phyloP scores from a whole-genome alignment of 2,329 filamentous ascomycete species.

The Neopestalotiopsis clavispora region DNA sequence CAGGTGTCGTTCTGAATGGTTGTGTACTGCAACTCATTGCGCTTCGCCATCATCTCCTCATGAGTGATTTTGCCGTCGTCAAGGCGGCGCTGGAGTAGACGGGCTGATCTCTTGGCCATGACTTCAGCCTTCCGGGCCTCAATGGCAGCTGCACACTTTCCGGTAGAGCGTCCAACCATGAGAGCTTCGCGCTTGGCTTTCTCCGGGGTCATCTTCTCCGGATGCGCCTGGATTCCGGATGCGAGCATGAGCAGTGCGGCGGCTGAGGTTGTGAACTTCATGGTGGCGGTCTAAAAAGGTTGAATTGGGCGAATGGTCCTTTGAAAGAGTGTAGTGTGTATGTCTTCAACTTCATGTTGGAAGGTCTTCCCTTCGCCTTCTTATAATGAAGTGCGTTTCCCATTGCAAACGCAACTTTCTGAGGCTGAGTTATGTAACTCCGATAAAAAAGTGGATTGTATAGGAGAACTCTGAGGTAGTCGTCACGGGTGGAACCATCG shows the following conservation, averaged over 20 bases:
- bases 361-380: neutral
- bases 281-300: neutral
- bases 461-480: neutral
- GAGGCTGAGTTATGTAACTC: neutral
- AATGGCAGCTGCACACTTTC: slow-evolving; percentile 15
- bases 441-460: neutral
- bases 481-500: neutral
- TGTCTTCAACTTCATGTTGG: neutral
- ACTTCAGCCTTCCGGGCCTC: slow-evolving; percentile 8
- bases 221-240: slow-evolving; percentile 1
- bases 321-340: neutral
- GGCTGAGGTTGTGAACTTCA: neutral
- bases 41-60: neutral
- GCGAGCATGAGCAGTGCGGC: neutral
- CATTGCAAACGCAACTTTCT: neutral
- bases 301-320: neutral
- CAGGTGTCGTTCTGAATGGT: slow-evolving; percentile 16
- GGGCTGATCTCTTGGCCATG: slow-evolving; percentile 5
- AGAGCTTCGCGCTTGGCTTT: slow-evolving; percentile 16
- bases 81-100: slow-evolving; percentile 1
- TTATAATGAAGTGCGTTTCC: neutral
- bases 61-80: neutral
- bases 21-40: slow-evolving; percentile 14
- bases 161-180: slow-evolving; percentile 11
- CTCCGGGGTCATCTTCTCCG: slow-evolving; percentile 12